Conservation (phyloP, 1,139 yeast genomes). For the Suhomyces maxii region DNA sequence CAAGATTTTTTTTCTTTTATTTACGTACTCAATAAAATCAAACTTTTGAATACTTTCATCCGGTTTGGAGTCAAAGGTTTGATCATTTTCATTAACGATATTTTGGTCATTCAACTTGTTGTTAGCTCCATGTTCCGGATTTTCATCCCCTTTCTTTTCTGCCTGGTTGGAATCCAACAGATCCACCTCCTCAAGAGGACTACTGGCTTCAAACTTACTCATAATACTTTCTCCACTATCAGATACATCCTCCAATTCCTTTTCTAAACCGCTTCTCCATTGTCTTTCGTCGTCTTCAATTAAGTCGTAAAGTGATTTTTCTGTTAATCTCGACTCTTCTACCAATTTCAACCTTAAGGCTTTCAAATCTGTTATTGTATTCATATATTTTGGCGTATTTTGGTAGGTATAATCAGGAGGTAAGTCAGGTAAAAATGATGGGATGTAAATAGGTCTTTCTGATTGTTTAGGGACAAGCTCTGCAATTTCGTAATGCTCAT, state of each 20-base stretch:
- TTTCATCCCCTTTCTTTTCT: background rate
- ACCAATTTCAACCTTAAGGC: conserved; percentile 68
- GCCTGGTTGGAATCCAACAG: background rate
- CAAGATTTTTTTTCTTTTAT: conserved; percentile 30
- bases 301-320: conserved; percentile 66
- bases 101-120: background rate
- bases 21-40: conserved; percentile 59
- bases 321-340: conserved; percentile 78
- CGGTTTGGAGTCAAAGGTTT: background rate
- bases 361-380: conserved; percentile 70
- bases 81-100: too few species aligned
- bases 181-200: conserved; percentile 11
- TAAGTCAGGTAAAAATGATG: conserved; percentile 75
- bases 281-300: conserved; percentile 44
- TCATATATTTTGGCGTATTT: conserved; percentile 66
- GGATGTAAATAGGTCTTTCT: conserved; percentile 55
- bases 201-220: conserved; percentile 20
- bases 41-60: conserved; percentile 24
- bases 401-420: conserved; percentile 94
- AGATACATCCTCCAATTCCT: conserved; percentile 16
- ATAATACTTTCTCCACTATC: conserved; percentile 25
- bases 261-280: conserved; percentile 33
- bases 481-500: conserved; percentile 51
- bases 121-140: background rate
- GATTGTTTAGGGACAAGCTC: conserved; percentile 56